A percentile compares a stretch with the other conserved stretches of the same genome.
Conservation (phyloP, 2,329 filamentous ascomycete species). For the Trichoderma sp. region DNA sequence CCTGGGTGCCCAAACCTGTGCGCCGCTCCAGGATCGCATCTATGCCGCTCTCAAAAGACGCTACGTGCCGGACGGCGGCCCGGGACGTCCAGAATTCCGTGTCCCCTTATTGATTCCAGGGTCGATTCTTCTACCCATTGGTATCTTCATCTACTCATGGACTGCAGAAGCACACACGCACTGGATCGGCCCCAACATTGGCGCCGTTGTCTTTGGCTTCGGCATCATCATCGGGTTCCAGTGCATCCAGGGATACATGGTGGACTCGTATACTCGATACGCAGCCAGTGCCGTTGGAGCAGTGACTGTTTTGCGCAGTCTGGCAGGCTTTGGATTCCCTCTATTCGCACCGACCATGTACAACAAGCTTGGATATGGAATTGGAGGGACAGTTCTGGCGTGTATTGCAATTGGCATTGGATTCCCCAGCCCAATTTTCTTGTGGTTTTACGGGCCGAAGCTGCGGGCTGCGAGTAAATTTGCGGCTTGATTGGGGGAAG, state of each 20-base stretch:
- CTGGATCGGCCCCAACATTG: conserved; percentile 47
- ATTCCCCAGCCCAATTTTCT: conserved; percentile 42
- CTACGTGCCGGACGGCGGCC: conserved; percentile 34
- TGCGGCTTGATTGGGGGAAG: conserved; percentile 9
- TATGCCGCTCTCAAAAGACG: conserved; percentile 43
- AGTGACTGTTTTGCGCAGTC: conserved; percentile 43
- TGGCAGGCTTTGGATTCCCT: conserved; percentile 52
- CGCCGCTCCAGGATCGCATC: conserved; percentile 45
- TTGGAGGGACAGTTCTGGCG: conserved; percentile 44
- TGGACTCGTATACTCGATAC: conserved; percentile 46
- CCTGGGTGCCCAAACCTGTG: conserved; percentile 37
- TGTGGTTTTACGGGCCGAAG: conserved; percentile 45
- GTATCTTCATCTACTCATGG: conserved; percentile 47
- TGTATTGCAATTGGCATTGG: conserved; percentile 40
- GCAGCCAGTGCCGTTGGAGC: conserved; percentile 46
- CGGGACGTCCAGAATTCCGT: conserved; percentile 42
- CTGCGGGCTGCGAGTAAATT: conserved; percentile 35
- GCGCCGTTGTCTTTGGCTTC: conserved; percentile 38
- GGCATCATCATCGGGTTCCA: conserved; percentile 43
- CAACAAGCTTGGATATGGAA: conserved; percentile 39
- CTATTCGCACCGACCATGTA: conserved; percentile 51
- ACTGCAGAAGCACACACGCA: conserved; percentile 41
- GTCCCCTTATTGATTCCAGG: conserved; percentile 43
- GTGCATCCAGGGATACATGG: conserved; percentile 46
- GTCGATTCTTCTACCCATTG: conserved; percentile 40